Base-by-base conservation (phyloP, 192 early-diverging fungal species). In the Mortierella claussenii region DNA sequence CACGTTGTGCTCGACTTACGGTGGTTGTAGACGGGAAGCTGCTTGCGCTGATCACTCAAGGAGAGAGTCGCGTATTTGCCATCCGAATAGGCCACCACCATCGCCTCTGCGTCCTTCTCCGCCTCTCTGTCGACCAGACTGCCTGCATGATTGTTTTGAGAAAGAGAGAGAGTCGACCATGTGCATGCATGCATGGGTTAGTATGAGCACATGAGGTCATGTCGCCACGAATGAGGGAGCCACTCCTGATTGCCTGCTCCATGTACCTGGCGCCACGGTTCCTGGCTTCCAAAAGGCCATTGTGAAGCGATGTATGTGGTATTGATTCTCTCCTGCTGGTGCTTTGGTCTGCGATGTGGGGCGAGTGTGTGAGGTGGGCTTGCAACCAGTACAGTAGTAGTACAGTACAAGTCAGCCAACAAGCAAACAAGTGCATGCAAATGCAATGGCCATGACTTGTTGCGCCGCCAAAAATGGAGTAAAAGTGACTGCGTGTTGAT, bases 1-100 rank as follows among this genome's bases (percentile, higher is more conserved):
- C n/a, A n/a, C n/a, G n/a, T n/a, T n/a, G n/a, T n/a, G n/a, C n/a
- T 36, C 0, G 15, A 44, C 65, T 86, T 87, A 78, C 95, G 90
- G 55, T 94, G 84, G 52, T 93, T 94, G 76, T 86, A 98, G 3
- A 98, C 92, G 0, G 97, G 98, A 54, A 99, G 84, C 11, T 88
- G 86, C 50, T 92, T 87, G 31, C 97, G 73, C 74, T 93, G 93
- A 34, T 95, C 89, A 57, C 89, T 82, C 50, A 93, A 81, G 2
- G 89, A 78, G 48, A 96, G 54, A 28, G 87, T 90, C 2, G 94
- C 91, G 74, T 80, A 79, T 23, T 69, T 56, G 17, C 79, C 62
- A 48, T 88, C 73, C 4, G 79, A 82, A 68, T 80, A 79, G 0
- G 84, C 58, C 1, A 87, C 48, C 2, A 91, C 52, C 15, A 48